Base-by-base conservation (phyloP, 345 rosid genomes). In the Populus deltoides region DNA sequence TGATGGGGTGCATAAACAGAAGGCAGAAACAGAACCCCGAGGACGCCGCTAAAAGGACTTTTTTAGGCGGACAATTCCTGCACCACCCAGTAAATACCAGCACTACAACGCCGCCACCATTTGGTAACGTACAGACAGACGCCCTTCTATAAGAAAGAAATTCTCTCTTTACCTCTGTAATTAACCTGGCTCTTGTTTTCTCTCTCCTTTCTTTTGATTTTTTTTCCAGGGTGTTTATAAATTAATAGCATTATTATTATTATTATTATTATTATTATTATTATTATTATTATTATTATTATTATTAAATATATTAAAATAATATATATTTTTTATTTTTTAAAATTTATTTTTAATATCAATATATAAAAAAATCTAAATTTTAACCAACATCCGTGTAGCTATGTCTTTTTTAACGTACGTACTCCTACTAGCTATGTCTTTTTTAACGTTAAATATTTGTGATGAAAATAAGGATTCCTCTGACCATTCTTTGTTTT, bases 41-140 rank as follows among this genome's bases (percentile, higher is more conserved):
- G 38, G 59, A 25, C 76, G 80, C 75, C 81, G 80, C 75, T 0
- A 66, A 77, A 70, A 35, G 63, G 20, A 67, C 85, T 67, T 24
- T 12, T 67, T 31, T 74, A 66, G 74, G 53, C 71, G 63, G 83
- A 77, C 83, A 85, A 36, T 33, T 62, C 7, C 80, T 41, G 75
- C 63, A 24, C 24, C 1, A 59, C 65, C 65, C 65, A 3, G 10
- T 12, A 59, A n/a, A 9, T 24, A 59, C 65, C 29, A 10, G 2
- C 12, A 41, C 45, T 41, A 2, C 45, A 10, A 10, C 27, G 8
- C 6, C 65, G 9, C 65, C 65, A 59, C 65, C 65, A 59, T 59
- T 24, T 3, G 29, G 65, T 59, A 59, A 57, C 11, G 24, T 24
- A 3, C 2, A 2, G 12, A 10, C 65, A 10, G 29, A 59, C 29